Conservation (phyloP, 2,329 filamentous ascomycete genomes). For the Aureobasidium melanogenum region DNA sequence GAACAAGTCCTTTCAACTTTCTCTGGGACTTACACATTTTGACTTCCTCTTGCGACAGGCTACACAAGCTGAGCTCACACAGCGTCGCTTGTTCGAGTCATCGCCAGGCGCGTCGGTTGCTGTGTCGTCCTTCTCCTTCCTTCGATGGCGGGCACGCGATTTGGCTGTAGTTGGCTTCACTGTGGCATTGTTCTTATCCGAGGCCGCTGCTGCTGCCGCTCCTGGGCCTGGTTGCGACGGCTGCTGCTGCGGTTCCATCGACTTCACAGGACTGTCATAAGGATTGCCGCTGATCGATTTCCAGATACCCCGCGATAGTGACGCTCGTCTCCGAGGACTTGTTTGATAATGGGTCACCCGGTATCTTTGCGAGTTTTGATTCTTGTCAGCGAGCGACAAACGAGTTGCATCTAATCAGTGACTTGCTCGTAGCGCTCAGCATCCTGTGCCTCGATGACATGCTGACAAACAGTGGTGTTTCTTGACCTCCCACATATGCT, state of each 20-base stretch:
- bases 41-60: slow-evolving; percentile 28
- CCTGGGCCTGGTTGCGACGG: neutral
- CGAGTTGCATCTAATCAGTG: neutral
- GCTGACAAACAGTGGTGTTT: slow-evolving; percentile 4
- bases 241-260: slow-evolving; percentile 7
- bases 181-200: neutral
- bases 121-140: slow-evolving; percentile 15
- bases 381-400: neutral
- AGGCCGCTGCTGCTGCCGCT: neutral
- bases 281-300: neutral
- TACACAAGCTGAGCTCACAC: slow-evolving; percentile 28
- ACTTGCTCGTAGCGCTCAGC: neutral
- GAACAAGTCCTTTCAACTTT: too few relatives aligned
- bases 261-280: neutral
- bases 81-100: slow-evolving; percentile 35
- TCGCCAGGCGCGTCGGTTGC: slow-evolving; percentile 21
- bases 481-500: neutral
- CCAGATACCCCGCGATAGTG: neutral
- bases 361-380: neutral
- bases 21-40: too few relatives aligned
- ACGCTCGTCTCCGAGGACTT: neutral
- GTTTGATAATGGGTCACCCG: neutral
- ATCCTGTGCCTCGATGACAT: neutral
- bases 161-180: neutral
- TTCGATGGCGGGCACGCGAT: slow-evolving; percentile 10